Conservation (phyloP, 2,329 filamentous ascomycete genomes). For the Microcyclosporella mali region DNA sequence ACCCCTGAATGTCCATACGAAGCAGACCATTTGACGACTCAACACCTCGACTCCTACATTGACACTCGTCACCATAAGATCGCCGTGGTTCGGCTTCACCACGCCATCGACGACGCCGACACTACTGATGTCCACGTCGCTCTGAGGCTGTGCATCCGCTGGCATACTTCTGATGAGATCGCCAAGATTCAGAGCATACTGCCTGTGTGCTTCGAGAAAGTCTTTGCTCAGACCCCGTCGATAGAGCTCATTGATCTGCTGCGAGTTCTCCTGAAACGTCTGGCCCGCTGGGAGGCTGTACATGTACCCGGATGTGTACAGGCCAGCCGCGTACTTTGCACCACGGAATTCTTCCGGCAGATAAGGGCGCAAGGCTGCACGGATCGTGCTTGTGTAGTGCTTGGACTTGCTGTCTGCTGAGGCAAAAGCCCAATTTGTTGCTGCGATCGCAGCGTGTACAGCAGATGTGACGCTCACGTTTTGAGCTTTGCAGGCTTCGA, state of each 20-base stretch:
- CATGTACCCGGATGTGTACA: background rate
- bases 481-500: background rate
- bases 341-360: background rate
- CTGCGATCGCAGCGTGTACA: background rate
- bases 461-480: background rate
- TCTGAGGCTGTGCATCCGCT: background rate
- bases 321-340: background rate
- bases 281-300: background rate
- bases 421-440: background rate
- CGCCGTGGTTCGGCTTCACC: background rate
- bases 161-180: background rate
- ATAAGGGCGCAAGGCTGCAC: background rate
- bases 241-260: background rate
- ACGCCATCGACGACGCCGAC: background rate
- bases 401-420: background rate
- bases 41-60: background rate
- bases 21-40: background rate
- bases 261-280: background rate
- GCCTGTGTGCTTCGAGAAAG: background rate
- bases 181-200: background rate
- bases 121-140: too few species aligned
- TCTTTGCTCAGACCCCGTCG: background rate
- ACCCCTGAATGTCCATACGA: background rate
- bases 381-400: constrained; percentile 1
- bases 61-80: background rate